Conservation (phyloP, 768 basidiomycete genomes). For the Kwoniella sp. region DNA sequence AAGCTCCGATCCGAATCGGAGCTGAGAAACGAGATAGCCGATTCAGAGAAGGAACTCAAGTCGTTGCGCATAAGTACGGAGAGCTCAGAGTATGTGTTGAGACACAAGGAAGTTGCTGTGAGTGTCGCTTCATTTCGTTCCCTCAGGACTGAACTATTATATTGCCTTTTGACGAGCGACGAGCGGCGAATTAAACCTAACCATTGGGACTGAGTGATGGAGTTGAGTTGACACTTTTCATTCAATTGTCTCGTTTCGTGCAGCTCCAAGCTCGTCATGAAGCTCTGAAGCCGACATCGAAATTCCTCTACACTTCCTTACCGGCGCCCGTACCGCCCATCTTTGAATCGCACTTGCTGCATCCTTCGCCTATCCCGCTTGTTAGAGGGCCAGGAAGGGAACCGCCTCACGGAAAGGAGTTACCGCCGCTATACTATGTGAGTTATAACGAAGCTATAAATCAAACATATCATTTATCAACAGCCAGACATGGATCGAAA, state of each 20-base stretch:
- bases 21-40: conserved; percentile 49
- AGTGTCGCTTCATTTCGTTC: conserved; percentile 22
- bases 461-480: no score
- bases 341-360: conserved; percentile 36
- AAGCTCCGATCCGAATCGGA: conserved; percentile 50
- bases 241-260: neutral
- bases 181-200: no score
- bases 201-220: no score
- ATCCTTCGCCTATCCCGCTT: conserved; percentile 51
- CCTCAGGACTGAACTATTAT: no score
- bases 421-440: conserved; percentile 52
- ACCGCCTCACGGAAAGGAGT: conserved; percentile 28
- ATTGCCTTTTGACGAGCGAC: no score
- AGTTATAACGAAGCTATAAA: conserved; percentile 18
- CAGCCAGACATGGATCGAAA: no score
- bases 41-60: conserved; percentile 49
- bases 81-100: conserved; percentile 42
- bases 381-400: conserved; percentile 42
- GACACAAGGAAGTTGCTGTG: conserved; percentile 48
- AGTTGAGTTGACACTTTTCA: no score
- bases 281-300: conserved; percentile 41
- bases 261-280: conserved; percentile 46
- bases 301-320: conserved; percentile 48
- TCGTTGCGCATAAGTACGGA: conserved; percentile 45
- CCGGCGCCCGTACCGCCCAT: conserved; percentile 29